Evolutionary conservation across 345 rosid species (phyloP).

Genomic region (Zanthoxylum bungeanum): DNA sequence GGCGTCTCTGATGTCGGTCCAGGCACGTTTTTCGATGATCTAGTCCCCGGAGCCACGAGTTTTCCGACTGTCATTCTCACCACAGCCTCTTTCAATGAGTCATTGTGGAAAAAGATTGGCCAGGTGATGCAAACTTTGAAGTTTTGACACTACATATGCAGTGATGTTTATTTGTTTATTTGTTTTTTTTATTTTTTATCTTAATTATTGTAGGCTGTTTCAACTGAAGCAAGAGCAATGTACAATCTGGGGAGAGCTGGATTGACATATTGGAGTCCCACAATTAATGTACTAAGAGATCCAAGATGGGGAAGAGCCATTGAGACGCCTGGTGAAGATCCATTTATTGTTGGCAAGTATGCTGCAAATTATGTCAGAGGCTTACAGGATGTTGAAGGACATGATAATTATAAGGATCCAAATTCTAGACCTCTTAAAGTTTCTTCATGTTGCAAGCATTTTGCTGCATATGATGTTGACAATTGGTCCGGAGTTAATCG

Average conservation of each 20-base stretch:
- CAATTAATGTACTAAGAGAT: slow-evolving; percentile 40
- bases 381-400: slow-evolving; percentile 41
- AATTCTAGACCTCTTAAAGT: slow-evolving; percentile 43
- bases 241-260: slow-evolving; percentile 46
- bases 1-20: slow-evolving; percentile 42
- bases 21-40: slow-evolving; percentile 26
- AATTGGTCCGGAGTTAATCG: slow-evolving; percentile 38
- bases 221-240: slow-evolving; percentile 54
- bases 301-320: slow-evolving; percentile 46
- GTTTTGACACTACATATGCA: no score
- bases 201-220: slow-evolving; percentile 34
- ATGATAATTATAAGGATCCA: slow-evolving; percentile 4
- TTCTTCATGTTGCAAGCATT: slow-evolving; percentile 47
- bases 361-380: slow-evolving; percentile 42
- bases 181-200: no score
- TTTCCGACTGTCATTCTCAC: slow-evolving; percentile 40
- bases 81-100: slow-evolving; percentile 36
- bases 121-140: slow-evolving; percentile 31
- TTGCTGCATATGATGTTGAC: slow-evolving; percentile 42
- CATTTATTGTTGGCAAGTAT: slow-evolving; percentile 32
- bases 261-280: slow-evolving; percentile 46
- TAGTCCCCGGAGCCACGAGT: slow-evolving; percentile 40
- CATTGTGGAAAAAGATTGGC: slow-evolving; percentile 42
- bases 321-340: slow-evolving; percentile 54
- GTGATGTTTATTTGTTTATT: neutral